These are phyloP conservation scores for Pythium rishiriense DNA, from an alignment of 352 stramenopile species.

Conservation along the genomic window DNA sequence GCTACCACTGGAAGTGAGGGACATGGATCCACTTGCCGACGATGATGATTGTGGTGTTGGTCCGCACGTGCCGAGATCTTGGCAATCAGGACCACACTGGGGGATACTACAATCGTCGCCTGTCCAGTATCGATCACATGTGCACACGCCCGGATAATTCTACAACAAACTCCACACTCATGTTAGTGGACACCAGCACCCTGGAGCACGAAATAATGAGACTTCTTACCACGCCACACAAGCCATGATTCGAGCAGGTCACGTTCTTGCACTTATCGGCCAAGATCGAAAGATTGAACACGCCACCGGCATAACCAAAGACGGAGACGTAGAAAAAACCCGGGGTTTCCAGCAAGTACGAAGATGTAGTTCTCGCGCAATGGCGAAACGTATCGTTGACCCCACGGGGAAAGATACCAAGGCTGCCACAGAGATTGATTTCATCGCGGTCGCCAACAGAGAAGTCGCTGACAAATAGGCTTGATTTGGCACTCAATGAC, in stretches of 20 bases:
- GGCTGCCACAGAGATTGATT: constrained; percentile 67
- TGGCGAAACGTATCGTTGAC: constrained; percentile 59
- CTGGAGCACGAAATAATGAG: neutral
- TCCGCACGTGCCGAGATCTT: constrained; percentile 57
- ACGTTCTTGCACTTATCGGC: constrained; percentile 68
- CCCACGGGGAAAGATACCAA: constrained; percentile 61
- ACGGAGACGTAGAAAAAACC: constrained; percentile 74
- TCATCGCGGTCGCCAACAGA: constrained; percentile 40
- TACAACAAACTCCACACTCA: constrained; percentile 17
- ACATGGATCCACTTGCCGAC: neutral
- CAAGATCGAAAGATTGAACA: constrained; percentile 47
- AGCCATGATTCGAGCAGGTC: constrained; percentile 60
- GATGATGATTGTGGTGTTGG: neutral
- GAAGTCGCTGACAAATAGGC: constrained; percentile 61
- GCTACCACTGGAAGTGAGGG: neutral
- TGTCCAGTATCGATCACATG: constrained; percentile 74
- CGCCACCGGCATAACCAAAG: constrained; percentile 48
- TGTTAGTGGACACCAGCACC: too few relatives aligned
- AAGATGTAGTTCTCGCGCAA: constrained; percentile 48
- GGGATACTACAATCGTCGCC: constrained; percentile 73
- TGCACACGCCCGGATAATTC: constrained; percentile 66
- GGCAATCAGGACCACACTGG: constrained; percentile 70
- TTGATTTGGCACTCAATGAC: constrained; percentile 41
- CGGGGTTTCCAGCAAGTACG: constrained; percentile 56
- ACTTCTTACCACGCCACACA: constrained; percentile 47